phyloP scores from a whole-genome alignment of 2,329 filamentous ascomycete species.

The Xylaria sp. region DNA sequence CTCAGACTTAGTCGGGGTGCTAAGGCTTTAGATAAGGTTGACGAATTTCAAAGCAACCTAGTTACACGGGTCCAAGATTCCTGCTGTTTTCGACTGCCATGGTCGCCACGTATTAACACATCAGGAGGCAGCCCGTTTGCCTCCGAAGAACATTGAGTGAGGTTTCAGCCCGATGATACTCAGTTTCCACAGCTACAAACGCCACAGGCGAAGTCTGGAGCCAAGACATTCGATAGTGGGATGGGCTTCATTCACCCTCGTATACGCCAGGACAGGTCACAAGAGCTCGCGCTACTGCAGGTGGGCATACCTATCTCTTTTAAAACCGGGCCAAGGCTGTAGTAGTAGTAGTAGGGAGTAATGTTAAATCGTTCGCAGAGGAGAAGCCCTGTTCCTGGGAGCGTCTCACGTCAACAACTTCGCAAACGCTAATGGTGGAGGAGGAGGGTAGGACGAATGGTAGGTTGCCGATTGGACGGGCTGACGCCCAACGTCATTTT shows the following conservation, averaged over 20 bases:
- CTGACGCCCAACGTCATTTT: constrained; percentile 17
- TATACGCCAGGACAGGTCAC: no score
- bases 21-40: no score
- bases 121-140: not conserved
- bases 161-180: no score
- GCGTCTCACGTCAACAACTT: constrained; percentile 10
- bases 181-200: no score
- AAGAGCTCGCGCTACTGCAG: not conserved
- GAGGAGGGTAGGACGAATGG: constrained; percentile 12
- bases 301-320: not conserved
- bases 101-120: no score
- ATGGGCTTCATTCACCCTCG: no score
- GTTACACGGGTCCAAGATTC: no score
- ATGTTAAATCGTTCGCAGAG: not conserved
- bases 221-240: no score
- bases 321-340: not conserved
- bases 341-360: not conserved
- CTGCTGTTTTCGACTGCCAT: no score
- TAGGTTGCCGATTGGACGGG: constrained; percentile 24
- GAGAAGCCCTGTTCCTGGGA: not conserved
- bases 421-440: constrained; percentile 12
- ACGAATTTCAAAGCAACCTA: no score
- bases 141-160: not conserved
- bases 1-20: no score
- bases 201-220: no score